Evolutionary conservation across 352 stramenopile species (phyloP), one percentile per base, ranked within the genome.

Genomic region (Phytopythium vexans): DNA sequence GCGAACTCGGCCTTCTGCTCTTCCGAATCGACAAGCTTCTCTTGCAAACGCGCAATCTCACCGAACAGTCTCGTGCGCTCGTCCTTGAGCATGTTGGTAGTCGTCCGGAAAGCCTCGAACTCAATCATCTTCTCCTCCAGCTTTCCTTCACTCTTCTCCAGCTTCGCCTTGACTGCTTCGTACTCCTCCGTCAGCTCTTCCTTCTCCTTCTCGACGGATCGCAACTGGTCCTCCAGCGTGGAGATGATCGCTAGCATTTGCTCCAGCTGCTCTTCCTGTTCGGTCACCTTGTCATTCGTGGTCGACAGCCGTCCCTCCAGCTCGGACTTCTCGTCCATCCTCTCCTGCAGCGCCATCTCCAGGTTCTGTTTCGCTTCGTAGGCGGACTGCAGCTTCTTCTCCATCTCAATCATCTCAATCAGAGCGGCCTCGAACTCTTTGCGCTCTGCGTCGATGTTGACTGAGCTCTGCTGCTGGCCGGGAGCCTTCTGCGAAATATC

Each of bases 321-420:
- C 31, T 71, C 49, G 6, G 59, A 46, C 44, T 81, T 82, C 11
- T 68, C 70, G 41, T 82, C 64, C 44, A 70, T 61, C 4, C 74
- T 68, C 54, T 86, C 75, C 52, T 84, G 68, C 8, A 84, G 54
- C 33, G 70, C 69, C 2, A 68, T 70, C 40, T 86, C 75, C 14
- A 86, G 60, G 4, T 56, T 66, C 41, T 82, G 74, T 27, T 84
- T 77, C 15, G 68, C 75, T 62, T 83, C 75, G 48, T 86, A 86
- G 6, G 73, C 75, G 4, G 72, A 61, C 49, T 86, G 75, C 11
- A 86, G 68, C 41, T 84, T 86, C 42, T 77, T 68, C 45, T 86
- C 75, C 73, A 86, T 83, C 36, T 80, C 72, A 35, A 86, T 84
- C 58, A 86, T 70, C 43, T 86, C 75, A 38, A 82, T 84, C 54